Evolutionary conservation across 805 yeast species (phyloP).

Genomic region (Candida ponderosae): DNA sequence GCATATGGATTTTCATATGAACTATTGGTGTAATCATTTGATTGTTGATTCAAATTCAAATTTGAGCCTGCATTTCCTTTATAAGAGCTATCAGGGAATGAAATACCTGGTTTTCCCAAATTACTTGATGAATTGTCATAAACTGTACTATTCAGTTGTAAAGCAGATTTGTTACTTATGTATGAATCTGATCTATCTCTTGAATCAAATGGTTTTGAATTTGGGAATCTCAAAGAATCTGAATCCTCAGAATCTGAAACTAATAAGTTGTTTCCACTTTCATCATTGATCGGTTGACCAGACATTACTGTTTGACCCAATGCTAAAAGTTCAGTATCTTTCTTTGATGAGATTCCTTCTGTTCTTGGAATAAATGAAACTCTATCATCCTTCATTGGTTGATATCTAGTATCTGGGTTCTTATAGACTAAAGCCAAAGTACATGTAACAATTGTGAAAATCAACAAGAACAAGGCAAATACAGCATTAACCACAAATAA

Average conservation of each 20-base stretch:
- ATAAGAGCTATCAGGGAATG: constrained; percentile 14
- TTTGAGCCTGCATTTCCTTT: constrained; percentile 5
- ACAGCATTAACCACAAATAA: constrained; percentile 86
- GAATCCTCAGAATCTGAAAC: constrained; percentile 6
- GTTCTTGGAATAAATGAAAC: constrained; percentile 83
- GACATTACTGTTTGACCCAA: constrained; percentile 21
- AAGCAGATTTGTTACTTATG: constrained; percentile 5
- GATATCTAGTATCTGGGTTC: constrained; percentile 93
- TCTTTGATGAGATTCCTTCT: constrained; percentile 16
- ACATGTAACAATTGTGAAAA: constrained; percentile 86
- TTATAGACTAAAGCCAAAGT: constrained; percentile 73
- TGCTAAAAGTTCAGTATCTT: constrained; percentile 21
- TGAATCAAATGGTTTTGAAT: constrained; percentile 3
- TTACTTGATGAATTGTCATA: constrained; percentile 10
- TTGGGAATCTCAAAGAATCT: constrained; percentile 7
- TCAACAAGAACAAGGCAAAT: constrained; percentile 71
- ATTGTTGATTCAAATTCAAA: constrained; percentile 2
- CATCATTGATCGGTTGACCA: constrained; percentile 11
- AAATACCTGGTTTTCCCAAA: constrained; percentile 12
- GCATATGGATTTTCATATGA: constrained; percentile 18
- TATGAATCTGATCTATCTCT: constrained; percentile 12
- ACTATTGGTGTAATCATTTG: constrained; percentile 6
- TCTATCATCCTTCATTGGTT: constrained; percentile 95
- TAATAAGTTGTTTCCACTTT: neutral
- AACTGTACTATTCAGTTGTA: constrained; percentile 20